phyloP scores from a whole-genome alignment of 2,329 filamentous ascomycete genomes.

The Aulographum hederae region DNA sequence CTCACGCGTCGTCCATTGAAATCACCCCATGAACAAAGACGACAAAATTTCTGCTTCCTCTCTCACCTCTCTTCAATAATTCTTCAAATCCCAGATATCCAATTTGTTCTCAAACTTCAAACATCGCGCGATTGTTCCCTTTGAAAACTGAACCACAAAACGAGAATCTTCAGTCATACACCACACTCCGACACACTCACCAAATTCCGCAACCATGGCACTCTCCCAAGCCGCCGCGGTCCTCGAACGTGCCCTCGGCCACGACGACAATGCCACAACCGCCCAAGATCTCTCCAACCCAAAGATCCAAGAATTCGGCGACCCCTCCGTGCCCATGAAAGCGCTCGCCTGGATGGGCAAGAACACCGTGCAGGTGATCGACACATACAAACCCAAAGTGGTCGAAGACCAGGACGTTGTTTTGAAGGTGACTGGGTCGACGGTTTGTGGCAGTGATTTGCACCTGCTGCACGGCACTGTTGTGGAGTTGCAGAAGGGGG shows the following conservation, averaged over 20 bases:
- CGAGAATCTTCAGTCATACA: no score
- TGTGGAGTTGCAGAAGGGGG: slow-evolving; percentile 31
- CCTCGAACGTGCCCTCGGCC: slow-evolving; percentile 49
- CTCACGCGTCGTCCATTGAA: not conserved
- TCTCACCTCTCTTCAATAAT: not conserved
- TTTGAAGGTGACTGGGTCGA: slow-evolving; percentile 53
- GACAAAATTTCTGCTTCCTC: not conserved
- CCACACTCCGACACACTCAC: not conserved
- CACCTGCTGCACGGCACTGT: slow-evolving; percentile 34
- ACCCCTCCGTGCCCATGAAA: slow-evolving; percentile 49
- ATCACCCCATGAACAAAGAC: not conserved
- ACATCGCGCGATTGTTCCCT: no score
- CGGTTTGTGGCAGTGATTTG: slow-evolving; percentile 42
- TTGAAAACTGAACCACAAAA: no score
- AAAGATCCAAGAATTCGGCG: slow-evolving; percentile 28
- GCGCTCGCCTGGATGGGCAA: slow-evolving; percentile 71
- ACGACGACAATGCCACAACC: slow-evolving; percentile 44
- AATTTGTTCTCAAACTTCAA: no score
- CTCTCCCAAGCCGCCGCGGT: slow-evolving; percentile 48
- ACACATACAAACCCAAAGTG: slow-evolving; percentile 52
- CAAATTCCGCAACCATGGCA: slow-evolving; percentile 24
- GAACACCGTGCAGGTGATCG: slow-evolving; percentile 49
- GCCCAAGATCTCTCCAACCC: slow-evolving; percentile 54
- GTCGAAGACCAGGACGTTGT: slow-evolving; percentile 63
- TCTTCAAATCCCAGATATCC: no score